Base-by-base conservation (phyloP, 371 early-diverging fungal species). In the Batkoa obscura region DNA sequence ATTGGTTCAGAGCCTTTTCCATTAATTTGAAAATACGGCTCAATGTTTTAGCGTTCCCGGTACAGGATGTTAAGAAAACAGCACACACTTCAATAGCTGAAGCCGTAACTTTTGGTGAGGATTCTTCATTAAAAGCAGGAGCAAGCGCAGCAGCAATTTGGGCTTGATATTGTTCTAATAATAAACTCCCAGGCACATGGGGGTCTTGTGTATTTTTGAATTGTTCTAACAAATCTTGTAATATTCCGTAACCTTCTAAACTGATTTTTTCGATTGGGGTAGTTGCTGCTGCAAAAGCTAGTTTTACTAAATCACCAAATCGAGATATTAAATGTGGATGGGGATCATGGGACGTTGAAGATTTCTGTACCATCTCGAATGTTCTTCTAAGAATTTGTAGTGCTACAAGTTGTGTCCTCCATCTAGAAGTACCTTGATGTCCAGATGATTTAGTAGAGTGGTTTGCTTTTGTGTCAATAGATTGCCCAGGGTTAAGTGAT, bases 141-240 rank as follows among this genome's bases (percentile, higher is more conserved):
- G 87, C 86, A 37, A 91, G 66, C 0, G 92, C 88, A 1, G 89
- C 84, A 33, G 83, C 81, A 48, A 90, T 87, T 64, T 90, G 91
- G 0, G 91, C 74, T 60, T 88, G 87, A 61, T 88, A 91, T 59
- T 89, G 90, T 63, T 88, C 92, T 46, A 91, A 64, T 0, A 91
- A 66, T 0, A 80, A 67, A 57, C 81, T 82, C 50, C 75, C 90
- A 31, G 83, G 84, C 48, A 83, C 72, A 59, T 91, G 90, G 8
- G 89, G 88, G 68, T 88, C 91, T 4, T 66, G 61, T 0, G 81
- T 76, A 4, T 63, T 58, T 2, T 78, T 68, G 62, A 81, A 90
- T 59, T 70, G 78, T 68, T 81, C 81, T 35, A 81, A 72, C 0
- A 88, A 71, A 61, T 81, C 80, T 43, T 80, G 70, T 47, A 91